These are phyloP conservation scores for Botrytis squamosa DNA, from an alignment of 2,329 filamentous ascomycete species.

Conservation along the genomic window DNA sequence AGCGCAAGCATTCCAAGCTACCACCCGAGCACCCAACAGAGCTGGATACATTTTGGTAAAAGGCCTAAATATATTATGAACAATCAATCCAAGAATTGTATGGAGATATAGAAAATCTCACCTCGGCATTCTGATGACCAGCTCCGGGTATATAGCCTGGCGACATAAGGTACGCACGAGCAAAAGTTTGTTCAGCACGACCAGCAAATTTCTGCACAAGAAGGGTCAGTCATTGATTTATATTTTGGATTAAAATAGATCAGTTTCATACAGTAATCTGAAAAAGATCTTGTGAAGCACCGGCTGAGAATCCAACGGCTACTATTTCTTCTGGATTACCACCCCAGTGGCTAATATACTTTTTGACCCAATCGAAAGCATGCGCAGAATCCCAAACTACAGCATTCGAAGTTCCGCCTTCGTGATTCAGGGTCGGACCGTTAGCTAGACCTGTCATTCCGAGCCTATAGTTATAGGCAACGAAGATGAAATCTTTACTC, in stretches of 20 bases:
- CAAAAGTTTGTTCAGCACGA: conserved; percentile 38
- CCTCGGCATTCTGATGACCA: neutral
- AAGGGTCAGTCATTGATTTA: neutral
- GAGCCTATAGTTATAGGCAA: conserved; percentile 40
- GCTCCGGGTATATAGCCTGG: conserved; percentile 40
- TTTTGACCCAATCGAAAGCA: conserved; percentile 49
- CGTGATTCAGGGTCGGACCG: conserved; percentile 35
- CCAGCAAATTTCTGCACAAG: conserved; percentile 37
- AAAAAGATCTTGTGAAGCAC: conserved; percentile 43
- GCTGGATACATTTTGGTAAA: conserved; percentile 40
- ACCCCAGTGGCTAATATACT: conserved; percentile 46
- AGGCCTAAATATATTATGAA: conserved; percentile 15
- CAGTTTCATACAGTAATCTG: conserved; percentile 32
- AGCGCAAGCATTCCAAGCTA: conserved; percentile 38
- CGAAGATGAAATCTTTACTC: conserved; percentile 37
- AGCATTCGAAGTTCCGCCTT: conserved; percentile 35
- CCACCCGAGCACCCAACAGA: conserved; percentile 39
- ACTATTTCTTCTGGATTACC: conserved; percentile 49
- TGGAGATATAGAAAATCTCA: neutral
- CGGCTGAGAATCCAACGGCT: conserved; percentile 52
- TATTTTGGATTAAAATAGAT: too few relatives aligned
- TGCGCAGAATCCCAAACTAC: conserved; percentile 44
- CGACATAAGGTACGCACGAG: conserved; percentile 39
- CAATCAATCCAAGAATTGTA: neutral
- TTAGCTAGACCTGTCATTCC: conserved; percentile 38